Percentiles rank a stretch among this genome's conserved stretches.
phyloP scores from a whole-genome alignment of 352 stramenopile species.

The Elongisporangium undulatum region DNA sequence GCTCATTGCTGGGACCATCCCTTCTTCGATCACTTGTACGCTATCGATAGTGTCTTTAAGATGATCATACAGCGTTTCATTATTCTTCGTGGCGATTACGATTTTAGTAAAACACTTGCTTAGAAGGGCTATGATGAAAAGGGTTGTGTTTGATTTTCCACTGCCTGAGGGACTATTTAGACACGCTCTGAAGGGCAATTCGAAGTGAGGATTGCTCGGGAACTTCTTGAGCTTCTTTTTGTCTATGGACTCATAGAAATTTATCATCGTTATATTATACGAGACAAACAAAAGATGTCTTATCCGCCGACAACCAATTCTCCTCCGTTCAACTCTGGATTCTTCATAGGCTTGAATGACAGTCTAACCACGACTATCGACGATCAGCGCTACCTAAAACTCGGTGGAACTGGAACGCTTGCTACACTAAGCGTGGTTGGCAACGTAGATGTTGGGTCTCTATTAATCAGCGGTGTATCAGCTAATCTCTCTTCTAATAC shows the following conservation, averaged over 20 bases:
- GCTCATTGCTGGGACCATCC: slow-evolving; percentile 3
- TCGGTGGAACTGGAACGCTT: too few relatives aligned
- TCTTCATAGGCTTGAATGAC: too few relatives aligned
- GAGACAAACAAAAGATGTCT: slow-evolving; percentile 8
- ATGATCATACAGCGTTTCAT: slow-evolving; percentile 13
- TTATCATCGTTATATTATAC: slow-evolving; percentile 7
- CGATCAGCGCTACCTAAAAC: too few relatives aligned
- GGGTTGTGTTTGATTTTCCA: slow-evolving; percentile 10
- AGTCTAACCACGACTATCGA: too few relatives aligned
- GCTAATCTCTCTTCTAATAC: too few relatives aligned
- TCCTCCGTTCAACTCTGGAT: too few relatives aligned
- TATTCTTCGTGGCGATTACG: slow-evolving; percentile 10
- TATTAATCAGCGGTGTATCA: too few relatives aligned
- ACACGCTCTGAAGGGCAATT: slow-evolving; percentile 6
- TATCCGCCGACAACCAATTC: too few relatives aligned
- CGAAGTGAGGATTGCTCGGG: slow-evolving; percentile 10
- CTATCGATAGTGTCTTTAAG: slow-evolving; percentile 10
- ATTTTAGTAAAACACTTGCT: slow-evolving; percentile 16
- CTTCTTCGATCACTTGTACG: slow-evolving; percentile 8
- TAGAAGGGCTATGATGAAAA: slow-evolving; percentile 9
- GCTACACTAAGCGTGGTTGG: too few relatives aligned
- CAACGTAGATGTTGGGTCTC: too few relatives aligned
- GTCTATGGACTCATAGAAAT: slow-evolving; percentile 11
- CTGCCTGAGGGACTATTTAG: slow-evolving; percentile 4
- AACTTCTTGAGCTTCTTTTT: slow-evolving; percentile 13